phyloP scores from a whole-genome alignment of 2,329 filamentous ascomycete species.

The Xylariaceae sp. region DNA sequence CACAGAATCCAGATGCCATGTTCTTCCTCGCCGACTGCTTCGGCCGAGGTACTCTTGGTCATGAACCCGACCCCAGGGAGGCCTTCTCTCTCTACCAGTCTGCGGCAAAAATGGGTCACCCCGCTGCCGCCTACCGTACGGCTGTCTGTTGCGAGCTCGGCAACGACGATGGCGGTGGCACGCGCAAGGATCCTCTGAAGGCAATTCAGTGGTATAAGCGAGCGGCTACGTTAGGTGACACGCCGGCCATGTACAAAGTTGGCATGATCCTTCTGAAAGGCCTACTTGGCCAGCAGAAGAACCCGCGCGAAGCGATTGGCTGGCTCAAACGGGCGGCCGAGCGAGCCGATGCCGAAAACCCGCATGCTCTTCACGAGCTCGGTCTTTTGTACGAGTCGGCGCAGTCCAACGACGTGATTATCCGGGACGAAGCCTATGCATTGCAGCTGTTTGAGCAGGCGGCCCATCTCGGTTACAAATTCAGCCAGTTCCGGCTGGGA shows the following conservation, averaged over 20 bases:
- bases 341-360: slow-evolving; percentile 80
- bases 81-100: slow-evolving; percentile 92
- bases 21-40: slow-evolving; percentile 90
- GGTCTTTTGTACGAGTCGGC: slow-evolving; percentile 61
- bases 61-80: slow-evolving; percentile 80
- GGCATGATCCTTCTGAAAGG: slow-evolving; percentile 95
- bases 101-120: slow-evolving; percentile 82
- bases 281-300: slow-evolving; percentile 77
- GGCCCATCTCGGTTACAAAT: slow-evolving; percentile 87
- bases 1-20: slow-evolving; percentile 77
- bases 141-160: slow-evolving; percentile 97
- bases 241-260: slow-evolving; percentile 96
- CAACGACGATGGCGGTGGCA: slow-evolving; percentile 88
- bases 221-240: slow-evolving; percentile 82
- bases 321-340: slow-evolving; percentile 95
- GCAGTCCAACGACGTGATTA: slow-evolving; percentile 62
- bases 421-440: slow-evolving; percentile 78
- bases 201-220: slow-evolving; percentile 98
- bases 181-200: slow-evolving; percentile 82
- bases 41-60: slow-evolving; percentile 72
- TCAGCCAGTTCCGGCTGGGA: slow-evolving; percentile 85
- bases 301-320: slow-evolving; percentile 76
- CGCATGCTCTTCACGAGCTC: slow-evolving; percentile 90
- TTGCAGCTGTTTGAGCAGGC: slow-evolving; percentile 78
- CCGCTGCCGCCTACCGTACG: slow-evolving; percentile 83